A percentile compares a stretch with the other conserved stretches of the same genome.
Conservation (phyloP, 108 stramenopile genomes). For the Fragilariopsis cylindrus region DNA sequence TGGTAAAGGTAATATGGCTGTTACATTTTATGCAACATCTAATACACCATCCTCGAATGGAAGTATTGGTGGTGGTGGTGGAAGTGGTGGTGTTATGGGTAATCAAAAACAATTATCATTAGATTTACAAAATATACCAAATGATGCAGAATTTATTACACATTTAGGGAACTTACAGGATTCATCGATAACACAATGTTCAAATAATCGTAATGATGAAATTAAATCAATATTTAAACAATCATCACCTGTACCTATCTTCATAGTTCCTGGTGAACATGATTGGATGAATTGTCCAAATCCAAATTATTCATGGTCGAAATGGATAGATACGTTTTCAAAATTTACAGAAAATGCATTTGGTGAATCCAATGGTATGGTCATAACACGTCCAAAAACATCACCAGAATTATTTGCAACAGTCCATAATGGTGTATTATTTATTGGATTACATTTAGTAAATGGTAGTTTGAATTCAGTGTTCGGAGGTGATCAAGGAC, state of each 20-base stretch:
- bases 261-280: conserved; percentile 69
- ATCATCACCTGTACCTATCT: conserved; percentile 57
- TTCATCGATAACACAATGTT: conserved; percentile 48
- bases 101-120: conserved; percentile 42
- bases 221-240: conserved; percentile 40
- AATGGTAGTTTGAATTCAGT: conserved; percentile 32
- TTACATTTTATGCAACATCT: conserved; percentile 76
- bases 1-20: conserved; percentile 11
- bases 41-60: conserved; percentile 59
- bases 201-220: conserved; percentile 48
- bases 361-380: conserved; percentile 33
- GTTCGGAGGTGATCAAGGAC: conserved; percentile 19
- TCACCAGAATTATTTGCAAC: conserved; percentile 64
- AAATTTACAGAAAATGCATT: conserved; percentile 52
- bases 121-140: conserved; percentile 56
- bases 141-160: conserved; percentile 67
- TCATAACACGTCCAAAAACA: conserved; percentile 34
- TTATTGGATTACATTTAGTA: conserved; percentile 73
- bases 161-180: conserved; percentile 81
- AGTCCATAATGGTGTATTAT: conserved; percentile 66
- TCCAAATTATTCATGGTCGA: conserved; percentile 33
- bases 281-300: conserved; percentile 78
- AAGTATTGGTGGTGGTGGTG: background rate
- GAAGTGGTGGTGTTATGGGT: too few species aligned
- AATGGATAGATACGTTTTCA: conserved; percentile 56